phyloP scores from a whole-genome alignment of 352 stramenopile species.

The Phytopythium kandeliae region DNA sequence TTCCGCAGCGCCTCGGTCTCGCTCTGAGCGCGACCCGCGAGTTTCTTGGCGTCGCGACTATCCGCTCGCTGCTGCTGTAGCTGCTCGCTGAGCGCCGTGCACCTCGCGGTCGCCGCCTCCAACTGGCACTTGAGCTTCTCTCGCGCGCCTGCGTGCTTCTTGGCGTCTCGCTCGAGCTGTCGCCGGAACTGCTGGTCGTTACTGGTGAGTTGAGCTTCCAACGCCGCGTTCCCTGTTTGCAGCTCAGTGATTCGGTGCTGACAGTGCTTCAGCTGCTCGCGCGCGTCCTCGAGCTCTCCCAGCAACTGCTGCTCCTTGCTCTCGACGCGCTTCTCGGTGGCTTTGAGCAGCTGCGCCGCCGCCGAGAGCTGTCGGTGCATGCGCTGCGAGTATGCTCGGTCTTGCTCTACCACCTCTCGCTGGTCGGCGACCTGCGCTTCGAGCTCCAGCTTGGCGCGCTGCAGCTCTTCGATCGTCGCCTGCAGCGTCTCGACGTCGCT shows the following conservation, averaged over 20 bases:
- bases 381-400: conserved; percentile 49
- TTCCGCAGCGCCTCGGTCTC: conserved; percentile 34
- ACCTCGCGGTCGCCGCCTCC: conserved; percentile 12
- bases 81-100: conserved; percentile 19
- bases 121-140: conserved; percentile 30
- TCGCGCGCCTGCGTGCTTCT: conserved; percentile 22
- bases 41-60: conserved; percentile 31
- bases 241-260: conserved; percentile 11
- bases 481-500: conserved; percentile 48
- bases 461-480: conserved; percentile 25
- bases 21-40: conserved; percentile 15
- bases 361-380: conserved; percentile 59
- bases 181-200: background rate
- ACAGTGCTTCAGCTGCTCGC: conserved; percentile 6
- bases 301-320: conserved; percentile 26
- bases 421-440: conserved; percentile 16
- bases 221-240: background rate
- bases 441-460: conserved; percentile 32
- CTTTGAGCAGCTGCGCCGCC: conserved; percentile 47
- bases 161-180: conserved; percentile 5
- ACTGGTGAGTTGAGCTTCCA: conserved; percentile 19
- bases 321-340: conserved; percentile 43
- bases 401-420: conserved; percentile 19
- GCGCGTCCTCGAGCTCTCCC: conserved; percentile 14
- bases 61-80: conserved; percentile 29